These are phyloP conservation scores for Smallanthus sonchifolius DNA, from an alignment of 129 eudicot genomes.

Conservation along the genomic window DNA sequence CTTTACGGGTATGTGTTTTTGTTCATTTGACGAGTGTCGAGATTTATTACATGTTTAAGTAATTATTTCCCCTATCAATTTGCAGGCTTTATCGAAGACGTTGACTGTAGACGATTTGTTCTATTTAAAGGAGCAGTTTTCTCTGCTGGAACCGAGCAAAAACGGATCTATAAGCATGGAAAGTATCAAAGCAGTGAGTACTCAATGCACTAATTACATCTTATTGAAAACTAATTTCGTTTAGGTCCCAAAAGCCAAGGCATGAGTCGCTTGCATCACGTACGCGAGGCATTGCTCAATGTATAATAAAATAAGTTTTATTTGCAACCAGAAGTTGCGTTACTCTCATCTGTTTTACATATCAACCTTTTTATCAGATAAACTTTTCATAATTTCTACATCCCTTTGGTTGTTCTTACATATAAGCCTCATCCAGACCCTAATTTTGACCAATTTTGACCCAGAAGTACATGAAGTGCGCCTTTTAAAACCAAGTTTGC, in stretches of 20 bases:
- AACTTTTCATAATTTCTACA: too few relatives aligned
- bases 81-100: conserved; percentile 89
- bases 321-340: too few relatives aligned
- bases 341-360: too few relatives aligned
- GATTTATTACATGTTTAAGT: neutral
- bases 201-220: conserved; percentile 8
- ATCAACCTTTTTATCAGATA: too few relatives aligned
- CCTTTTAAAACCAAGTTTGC: neutral
- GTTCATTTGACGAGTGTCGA: neutral
- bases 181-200: conserved; percentile 66
- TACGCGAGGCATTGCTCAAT: too few relatives aligned
- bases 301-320: too few relatives aligned
- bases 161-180: conserved; percentile 81
- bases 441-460: too few relatives aligned
- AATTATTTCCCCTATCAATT: neutral
- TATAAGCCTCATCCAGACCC: too few relatives aligned
- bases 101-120: conserved; percentile 74
- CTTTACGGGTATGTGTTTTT: conserved; percentile 60
- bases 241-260: neutral
- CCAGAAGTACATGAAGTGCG: too few relatives aligned
- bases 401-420: too few relatives aligned
- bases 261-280: too few relatives aligned
- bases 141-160: conserved; percentile 72
- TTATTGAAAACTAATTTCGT: neutral
- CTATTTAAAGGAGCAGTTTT: conserved; percentile 72